Evolutionary conservation across 257 asterid species (phyloP), one percentile per base, ranked within the genome.

Genomic region (Ilex asprella): DNA sequence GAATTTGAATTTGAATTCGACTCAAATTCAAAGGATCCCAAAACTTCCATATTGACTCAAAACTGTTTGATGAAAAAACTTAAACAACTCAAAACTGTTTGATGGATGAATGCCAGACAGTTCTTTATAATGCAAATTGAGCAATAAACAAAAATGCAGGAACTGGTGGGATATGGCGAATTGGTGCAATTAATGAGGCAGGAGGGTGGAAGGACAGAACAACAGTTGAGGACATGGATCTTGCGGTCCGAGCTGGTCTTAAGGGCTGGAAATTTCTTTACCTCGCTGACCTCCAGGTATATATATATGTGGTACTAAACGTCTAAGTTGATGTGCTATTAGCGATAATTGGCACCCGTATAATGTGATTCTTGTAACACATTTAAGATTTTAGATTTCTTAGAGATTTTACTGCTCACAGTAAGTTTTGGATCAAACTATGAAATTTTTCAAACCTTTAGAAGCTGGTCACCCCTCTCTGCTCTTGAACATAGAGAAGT

Each of bases 151-250:
- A 49, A 49, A 49, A 49, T 49, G 54, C 59, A 88, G 97, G 97
- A 64, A 86, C 97, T 7, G 97, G 97, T 54, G 96, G 98, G 6
- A 77, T 91, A 77, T 91, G 98, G 98, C 86, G 98, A 75, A 84
- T 91, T 62, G 86, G 81, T 5, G 96, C 96, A 2, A 91, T 91
- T 46, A 76, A 84, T 64, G 98, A 84, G 77, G 98, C 98, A 0
- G 98, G 98, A 10, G 98, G 98, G 1, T 91, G 98, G 98, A 91
- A 91, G 59, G 98, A 84, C 69, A 67, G 98, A 55, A 88, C 96
- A 14, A 92, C 98, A 1, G 98, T 92, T 7, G 98, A 92, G 63
- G 98, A 92, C 73, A 92, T 92, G 98, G 98, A 92, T 79, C 88
- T 92, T 53, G 98, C 98, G 1, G 95, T 92, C 56, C 81, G 98